phyloP scores from a whole-genome alignment of 768 basidiomycete genomes.

The Auricularia sp. region DNA sequence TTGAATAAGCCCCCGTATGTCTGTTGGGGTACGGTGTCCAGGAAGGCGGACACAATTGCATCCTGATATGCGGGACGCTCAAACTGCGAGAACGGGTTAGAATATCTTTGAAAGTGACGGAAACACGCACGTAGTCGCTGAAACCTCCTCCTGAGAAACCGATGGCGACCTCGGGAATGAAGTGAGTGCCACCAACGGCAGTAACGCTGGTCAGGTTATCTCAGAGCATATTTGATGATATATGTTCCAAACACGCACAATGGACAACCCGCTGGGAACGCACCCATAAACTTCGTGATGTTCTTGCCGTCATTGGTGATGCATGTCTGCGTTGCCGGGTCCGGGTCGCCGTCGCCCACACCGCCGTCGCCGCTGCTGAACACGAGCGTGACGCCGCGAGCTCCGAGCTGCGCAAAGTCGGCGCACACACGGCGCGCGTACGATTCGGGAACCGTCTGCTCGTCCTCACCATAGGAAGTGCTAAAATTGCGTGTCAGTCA shows the following conservation, averaged over 20 bases:
- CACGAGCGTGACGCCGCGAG: slow-evolving; percentile 51
- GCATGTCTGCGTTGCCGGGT: slow-evolving; percentile 46
- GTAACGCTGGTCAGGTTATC: slow-evolving; percentile 41
- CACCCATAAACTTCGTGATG: slow-evolving; percentile 36
- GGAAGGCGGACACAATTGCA: slow-evolving; percentile 31
- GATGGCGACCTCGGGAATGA: slow-evolving; percentile 48
- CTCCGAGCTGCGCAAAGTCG: slow-evolving; percentile 56
- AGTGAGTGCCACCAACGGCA: slow-evolving; percentile 54
- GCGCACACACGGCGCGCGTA: slow-evolving; percentile 30
- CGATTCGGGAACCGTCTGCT: slow-evolving; percentile 37
- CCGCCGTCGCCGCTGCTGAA: slow-evolving; percentile 62
- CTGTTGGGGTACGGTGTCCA: slow-evolving; percentile 34
- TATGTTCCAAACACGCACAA: slow-evolving; percentile 18
- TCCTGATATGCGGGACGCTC: slow-evolving; percentile 45
- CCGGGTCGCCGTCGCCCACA: slow-evolving; percentile 50
- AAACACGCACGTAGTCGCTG: slow-evolving; percentile 46
- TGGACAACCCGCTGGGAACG: slow-evolving; percentile 49
- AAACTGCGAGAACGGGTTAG: slow-evolving; percentile 29
- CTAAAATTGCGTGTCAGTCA: slow-evolving; percentile 33
- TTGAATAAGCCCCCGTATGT: slow-evolving; percentile 54
- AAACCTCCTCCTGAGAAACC: slow-evolving; percentile 66
- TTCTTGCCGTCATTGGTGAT: slow-evolving; percentile 50
- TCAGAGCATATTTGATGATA: not conserved
- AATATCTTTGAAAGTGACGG: not conserved
- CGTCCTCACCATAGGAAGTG: slow-evolving; percentile 63